Conservation (phyloP, 148 eudicot species). For the Talinum fruticosum region DNA sequence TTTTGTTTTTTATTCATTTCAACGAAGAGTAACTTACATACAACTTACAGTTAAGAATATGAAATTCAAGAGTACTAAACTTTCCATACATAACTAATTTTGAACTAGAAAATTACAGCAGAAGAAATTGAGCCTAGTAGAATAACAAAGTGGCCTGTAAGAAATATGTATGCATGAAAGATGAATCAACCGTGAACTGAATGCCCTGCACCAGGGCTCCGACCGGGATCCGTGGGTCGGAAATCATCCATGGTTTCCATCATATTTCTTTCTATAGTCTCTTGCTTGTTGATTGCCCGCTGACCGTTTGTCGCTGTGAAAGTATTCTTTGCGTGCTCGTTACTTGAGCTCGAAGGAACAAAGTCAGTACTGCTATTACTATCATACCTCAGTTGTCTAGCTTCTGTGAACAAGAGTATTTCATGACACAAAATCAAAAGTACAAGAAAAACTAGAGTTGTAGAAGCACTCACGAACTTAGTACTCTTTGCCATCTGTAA, state of each 20-base stretch:
- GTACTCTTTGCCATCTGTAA: neutral
- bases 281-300: neutral
- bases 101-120: no score
- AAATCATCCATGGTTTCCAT: conserved; percentile 1
- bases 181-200: neutral
- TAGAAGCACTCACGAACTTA: neutral
- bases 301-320: neutral
- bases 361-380: neutral
- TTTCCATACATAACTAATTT: no score
- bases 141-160: no score
- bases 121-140: no score
- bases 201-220: neutral
- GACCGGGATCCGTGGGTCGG: conserved; percentile 3
- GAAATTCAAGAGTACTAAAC: no score
- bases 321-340: neutral
- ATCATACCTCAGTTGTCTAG: neutral
- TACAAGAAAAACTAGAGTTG: neutral
- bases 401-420: neutral
- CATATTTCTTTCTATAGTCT: neutral
- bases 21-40: neutral
- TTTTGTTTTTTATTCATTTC: neutral
- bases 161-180: neutral
- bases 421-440: neutral
- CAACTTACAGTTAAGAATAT: neutral
- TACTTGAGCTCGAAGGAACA: conserved; percentile 1